These are phyloP conservation scores for Melanomma pulvis-pyrius DNA, from an alignment of 495 filamentous ascomycete genomes.

Conservation along the genomic window DNA sequence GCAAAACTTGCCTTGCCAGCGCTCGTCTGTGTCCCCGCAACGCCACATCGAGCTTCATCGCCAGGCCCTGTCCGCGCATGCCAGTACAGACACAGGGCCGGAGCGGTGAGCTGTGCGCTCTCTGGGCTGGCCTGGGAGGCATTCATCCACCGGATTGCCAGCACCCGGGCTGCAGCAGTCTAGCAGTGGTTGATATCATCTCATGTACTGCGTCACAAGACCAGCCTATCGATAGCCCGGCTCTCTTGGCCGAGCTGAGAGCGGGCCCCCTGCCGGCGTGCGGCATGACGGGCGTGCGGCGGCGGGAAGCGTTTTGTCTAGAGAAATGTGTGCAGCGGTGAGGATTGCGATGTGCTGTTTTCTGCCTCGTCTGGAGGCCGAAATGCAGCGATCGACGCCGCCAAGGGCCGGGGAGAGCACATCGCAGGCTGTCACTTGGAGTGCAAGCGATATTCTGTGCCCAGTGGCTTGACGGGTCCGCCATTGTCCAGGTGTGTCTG, in stretches of 20 bases:
- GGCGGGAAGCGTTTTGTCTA: background rate
- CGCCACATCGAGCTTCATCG: background rate
- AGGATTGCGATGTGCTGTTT: background rate
- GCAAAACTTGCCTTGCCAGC: background rate
- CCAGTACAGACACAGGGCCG: background rate
- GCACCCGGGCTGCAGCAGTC: background rate
- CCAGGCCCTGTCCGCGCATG: background rate
- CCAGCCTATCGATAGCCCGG: background rate
- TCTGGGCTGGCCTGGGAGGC: too few relatives aligned
- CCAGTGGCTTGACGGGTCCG: background rate
- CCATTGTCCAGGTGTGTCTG: too few relatives aligned
- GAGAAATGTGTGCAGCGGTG: background rate
- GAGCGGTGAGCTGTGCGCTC: background rate
- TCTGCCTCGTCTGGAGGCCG: background rate
- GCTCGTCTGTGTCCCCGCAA: background rate
- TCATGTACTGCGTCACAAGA: background rate
- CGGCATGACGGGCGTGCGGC: background rate
- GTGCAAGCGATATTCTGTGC: background rate
- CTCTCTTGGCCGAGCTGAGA: background rate
- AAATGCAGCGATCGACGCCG: background rate
- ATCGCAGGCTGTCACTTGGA: background rate
- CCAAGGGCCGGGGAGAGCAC: background rate
- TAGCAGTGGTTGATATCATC: background rate
- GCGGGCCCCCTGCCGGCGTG: background rate
- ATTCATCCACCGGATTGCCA: background rate